phyloP scores from a whole-genome alignment of 768 basidiomycete species.

The Russula lepida region DNA sequence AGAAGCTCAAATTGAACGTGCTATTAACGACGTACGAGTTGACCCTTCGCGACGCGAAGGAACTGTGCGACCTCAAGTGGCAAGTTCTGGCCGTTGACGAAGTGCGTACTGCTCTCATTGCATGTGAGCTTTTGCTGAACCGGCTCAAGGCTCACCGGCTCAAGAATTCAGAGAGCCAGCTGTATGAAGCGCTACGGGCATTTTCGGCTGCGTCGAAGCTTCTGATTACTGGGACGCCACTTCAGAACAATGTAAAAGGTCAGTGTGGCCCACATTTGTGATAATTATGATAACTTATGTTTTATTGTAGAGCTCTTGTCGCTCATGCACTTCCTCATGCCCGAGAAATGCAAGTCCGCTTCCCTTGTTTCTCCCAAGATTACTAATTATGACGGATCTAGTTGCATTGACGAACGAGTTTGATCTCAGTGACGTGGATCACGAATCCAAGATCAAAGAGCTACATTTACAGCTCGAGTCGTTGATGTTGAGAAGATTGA shows the following conservation, averaged over 20 bases:
- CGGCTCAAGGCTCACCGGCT: conserved; percentile 76
- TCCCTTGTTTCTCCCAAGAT: background rate
- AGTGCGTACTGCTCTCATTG: conserved; percentile 34
- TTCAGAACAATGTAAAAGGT: conserved; percentile 99
- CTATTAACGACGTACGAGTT: conserved; percentile 96
- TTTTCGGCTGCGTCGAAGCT: conserved; percentile 89
- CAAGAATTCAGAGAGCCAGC: conserved; percentile 95
- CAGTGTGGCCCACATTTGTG: conserved; percentile 17
- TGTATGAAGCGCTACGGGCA: conserved; percentile 87
- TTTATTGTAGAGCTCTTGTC: conserved; percentile 70
- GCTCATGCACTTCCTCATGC: conserved; percentile 99
- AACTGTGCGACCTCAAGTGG: conserved; percentile 93
- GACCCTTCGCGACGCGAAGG: conserved; percentile 80
- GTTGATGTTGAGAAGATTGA: conserved; percentile 90
- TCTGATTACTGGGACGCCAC: conserved; percentile 94
- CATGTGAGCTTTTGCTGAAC: background rate
- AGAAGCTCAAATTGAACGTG: conserved; percentile 95
- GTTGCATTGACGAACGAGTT: conserved; percentile 93
- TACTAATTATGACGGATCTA: conserved; percentile 28
- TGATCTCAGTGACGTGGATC: conserved; percentile 87
- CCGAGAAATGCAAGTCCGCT: conserved; percentile 74
- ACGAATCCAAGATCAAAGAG: conserved; percentile 92
- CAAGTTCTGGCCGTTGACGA: conserved; percentile 95
- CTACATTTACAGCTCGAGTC: conserved; percentile 88
- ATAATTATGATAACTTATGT: conserved; percentile 15